Evolutionary conservation across 2,329 filamentous ascomycete genomes (phyloP).

Genomic region (Calonectria henricotiae): DNA sequence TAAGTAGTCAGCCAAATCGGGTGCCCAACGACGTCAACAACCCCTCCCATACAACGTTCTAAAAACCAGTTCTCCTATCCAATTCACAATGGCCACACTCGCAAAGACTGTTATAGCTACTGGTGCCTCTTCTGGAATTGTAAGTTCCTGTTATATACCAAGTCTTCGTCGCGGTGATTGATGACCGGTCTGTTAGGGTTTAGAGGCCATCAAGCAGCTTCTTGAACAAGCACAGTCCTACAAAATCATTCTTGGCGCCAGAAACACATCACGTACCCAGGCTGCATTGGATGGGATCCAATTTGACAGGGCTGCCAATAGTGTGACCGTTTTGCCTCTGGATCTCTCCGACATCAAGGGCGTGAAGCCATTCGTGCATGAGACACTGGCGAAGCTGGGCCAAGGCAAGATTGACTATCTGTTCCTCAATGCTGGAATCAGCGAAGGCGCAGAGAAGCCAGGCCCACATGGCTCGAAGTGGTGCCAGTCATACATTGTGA

Average conservation of each 20-base stretch:
- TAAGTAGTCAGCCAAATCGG: conserved; percentile 15
- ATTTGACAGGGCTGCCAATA: conserved; percentile 61
- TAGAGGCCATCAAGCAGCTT: conserved; percentile 70
- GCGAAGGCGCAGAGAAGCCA: conserved; percentile 56
- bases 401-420: conserved; percentile 65
- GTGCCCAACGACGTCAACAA: background rate
- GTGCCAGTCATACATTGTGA: conserved; percentile 68
- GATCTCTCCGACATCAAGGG: conserved; percentile 64
- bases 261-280: conserved; percentile 62
- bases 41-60: background rate
- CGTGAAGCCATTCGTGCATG: conserved; percentile 65
- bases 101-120: conserved; percentile 69
- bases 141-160: conserved; percentile 51
- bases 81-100: conserved; percentile 57
- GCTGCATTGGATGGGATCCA: conserved; percentile 62
- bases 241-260: conserved; percentile 66
- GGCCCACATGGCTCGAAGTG: conserved; percentile 64
- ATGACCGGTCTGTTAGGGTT: conserved; percentile 59
- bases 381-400: conserved; percentile 62
- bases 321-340: conserved; percentile 65
- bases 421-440: conserved; percentile 67
- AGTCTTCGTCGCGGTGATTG: background rate
- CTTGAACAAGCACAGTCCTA: conserved; percentile 64
- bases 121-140: conserved; percentile 67
- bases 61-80: background rate